phyloP scores from a whole-genome alignment of 2,329 filamentous ascomycete species.

The Xylariaceae sp. region DNA sequence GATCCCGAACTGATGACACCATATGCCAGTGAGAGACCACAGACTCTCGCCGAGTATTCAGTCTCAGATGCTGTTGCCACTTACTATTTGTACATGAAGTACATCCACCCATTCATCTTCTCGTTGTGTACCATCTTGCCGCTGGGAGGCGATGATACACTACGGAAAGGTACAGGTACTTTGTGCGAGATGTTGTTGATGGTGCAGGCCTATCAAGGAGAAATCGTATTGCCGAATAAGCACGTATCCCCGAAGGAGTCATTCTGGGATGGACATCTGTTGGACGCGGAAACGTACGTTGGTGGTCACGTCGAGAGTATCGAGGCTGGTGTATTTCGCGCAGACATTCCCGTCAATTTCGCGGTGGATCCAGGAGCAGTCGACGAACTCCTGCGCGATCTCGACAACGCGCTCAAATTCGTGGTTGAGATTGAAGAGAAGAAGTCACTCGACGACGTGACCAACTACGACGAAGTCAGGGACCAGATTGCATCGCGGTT shows the following conservation, averaged over 20 bases:
- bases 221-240: constrained; percentile 94
- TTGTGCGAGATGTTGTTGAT: constrained; percentile 99
- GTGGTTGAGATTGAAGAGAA: constrained; percentile 81
- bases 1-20: constrained; percentile 97
- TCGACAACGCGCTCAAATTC: constrained; percentile 87
- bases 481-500: constrained; percentile 73
- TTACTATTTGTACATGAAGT: constrained; percentile 99
- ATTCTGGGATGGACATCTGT: constrained; percentile 93
- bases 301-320: constrained; percentile 99
- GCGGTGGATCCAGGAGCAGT: constrained; percentile 83
- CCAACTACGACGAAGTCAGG: constrained; percentile 81
- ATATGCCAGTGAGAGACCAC: constrained; percentile 82
- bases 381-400: constrained; percentile 79
- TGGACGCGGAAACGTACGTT: constrained; percentile 97
- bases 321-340: constrained; percentile 92
- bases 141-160: constrained; percentile 83
- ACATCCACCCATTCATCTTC: constrained; percentile 99
- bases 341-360: constrained; percentile 94
- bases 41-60: constrained; percentile 94
- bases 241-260: constrained; percentile 85
- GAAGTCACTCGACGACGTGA: constrained; percentile 73
- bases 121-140: constrained; percentile 96
- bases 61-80: constrained; percentile 98
- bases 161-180: constrained; percentile 94
- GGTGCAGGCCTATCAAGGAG: constrained; percentile 92